Percentiles rank a stretch among this genome's conserved stretches.
Conservation (phyloP, 176 grass and related monocot species). For the Phoenix roebelenii region DNA sequence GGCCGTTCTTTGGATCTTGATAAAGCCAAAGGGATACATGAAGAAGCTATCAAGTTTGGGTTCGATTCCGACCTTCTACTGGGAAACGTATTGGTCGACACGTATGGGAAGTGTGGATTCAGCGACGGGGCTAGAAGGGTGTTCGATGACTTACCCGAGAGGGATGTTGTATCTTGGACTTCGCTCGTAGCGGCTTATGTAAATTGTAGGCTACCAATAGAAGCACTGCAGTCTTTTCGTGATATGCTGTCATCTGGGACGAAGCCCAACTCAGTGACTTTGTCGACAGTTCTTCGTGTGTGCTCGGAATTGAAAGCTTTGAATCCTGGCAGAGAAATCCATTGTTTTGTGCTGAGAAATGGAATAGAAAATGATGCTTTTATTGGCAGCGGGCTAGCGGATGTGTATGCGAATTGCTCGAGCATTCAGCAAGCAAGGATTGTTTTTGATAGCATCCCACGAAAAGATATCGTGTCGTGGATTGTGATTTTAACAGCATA, state of each 20-base stretch:
- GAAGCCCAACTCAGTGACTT: constrained; percentile 19
- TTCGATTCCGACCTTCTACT: constrained; percentile 17
- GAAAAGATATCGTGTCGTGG: constrained; percentile 15
- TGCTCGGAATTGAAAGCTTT: constrained; percentile 13
- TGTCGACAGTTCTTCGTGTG: constrained; percentile 12
- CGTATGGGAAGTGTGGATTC: constrained; percentile 22
- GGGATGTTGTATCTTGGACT: constrained; percentile 27
- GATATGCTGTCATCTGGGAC: constrained; percentile 9
- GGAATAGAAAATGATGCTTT: constrained; percentile 9
- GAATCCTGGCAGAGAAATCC: constrained; percentile 11
- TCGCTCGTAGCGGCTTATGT: constrained; percentile 10
- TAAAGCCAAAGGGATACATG: constrained; percentile 14
- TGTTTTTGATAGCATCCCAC: constrained; percentile 13
- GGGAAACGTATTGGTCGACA: constrained; percentile 17
- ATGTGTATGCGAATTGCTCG: constrained; percentile 21
- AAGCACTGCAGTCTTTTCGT: constrained; percentile 8
- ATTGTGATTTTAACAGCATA: constrained; percentile 22
- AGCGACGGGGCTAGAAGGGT: constrained; percentile 10
- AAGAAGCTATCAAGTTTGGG: constrained; percentile 12
- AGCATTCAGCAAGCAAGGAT: constrained; percentile 17
- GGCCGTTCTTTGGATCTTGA: background rate
- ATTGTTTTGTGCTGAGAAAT: constrained; percentile 10
- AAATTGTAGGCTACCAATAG: constrained; percentile 8
- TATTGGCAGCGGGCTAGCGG: constrained; percentile 13
- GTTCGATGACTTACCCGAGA: constrained; percentile 4